A percentile compares a stretch with the other conserved stretches of the same genome.
Conservation (phyloP, 1,284 basidiomycete genomes). For the Paramarasmius palmivorus region DNA sequence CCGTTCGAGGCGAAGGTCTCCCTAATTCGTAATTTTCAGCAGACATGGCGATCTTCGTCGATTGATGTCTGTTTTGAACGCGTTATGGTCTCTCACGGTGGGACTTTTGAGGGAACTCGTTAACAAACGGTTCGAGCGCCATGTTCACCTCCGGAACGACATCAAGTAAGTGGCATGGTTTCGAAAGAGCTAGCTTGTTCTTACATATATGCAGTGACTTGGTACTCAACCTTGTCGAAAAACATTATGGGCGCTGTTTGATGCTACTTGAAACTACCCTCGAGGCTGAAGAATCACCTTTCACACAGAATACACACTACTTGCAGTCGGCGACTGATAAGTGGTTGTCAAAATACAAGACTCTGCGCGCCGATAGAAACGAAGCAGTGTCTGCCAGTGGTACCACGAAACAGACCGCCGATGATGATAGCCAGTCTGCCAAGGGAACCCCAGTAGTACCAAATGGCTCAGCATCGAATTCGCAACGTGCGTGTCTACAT, state of each 20-base stretch:
- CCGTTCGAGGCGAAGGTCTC: slow-evolving; percentile 30
- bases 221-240: slow-evolving; percentile 24
- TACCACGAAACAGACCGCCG: too few species aligned
- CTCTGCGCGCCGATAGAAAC: slow-evolving; percentile 12
- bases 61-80: slow-evolving; percentile 28
- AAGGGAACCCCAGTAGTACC: too few species aligned
- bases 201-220: slow-evolving; percentile 18
- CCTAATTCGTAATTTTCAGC: slow-evolving; percentile 29
- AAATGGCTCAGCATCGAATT: too few species aligned
- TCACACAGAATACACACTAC: slow-evolving; percentile 42
- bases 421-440: too few species aligned
- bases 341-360: slow-evolving; percentile 35
- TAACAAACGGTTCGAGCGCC: slow-evolving; percentile 23
- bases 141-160: not conserved
- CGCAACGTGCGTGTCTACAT: too few species aligned
- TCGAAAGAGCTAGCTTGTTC: not conserved
- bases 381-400: not conserved
- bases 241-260: slow-evolving; percentile 22
- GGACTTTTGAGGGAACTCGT: slow-evolving; percentile 13
- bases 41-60: slow-evolving; percentile 27
- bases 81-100: slow-evolving; percentile 22
- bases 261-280: slow-evolving; percentile 27
- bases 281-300: slow-evolving; percentile 34
- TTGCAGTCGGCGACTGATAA: slow-evolving; percentile 30
- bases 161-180: not conserved